Evolutionary conservation across 2,329 filamentous ascomycete species (phyloP).

Genomic region (Blastomyces percursus): DNA sequence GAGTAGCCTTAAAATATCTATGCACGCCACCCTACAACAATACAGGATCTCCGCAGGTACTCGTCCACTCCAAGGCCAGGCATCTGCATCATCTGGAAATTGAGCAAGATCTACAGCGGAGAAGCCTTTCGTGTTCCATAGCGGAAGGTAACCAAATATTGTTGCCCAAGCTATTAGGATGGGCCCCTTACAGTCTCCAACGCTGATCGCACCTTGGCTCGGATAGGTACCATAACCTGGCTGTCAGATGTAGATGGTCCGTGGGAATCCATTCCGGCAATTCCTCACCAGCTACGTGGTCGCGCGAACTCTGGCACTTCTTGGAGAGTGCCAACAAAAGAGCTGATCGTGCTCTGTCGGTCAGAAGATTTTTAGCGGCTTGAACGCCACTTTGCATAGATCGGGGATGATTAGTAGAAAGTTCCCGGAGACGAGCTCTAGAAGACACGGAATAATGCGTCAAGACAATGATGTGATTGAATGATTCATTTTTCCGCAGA

Average conservation of each 20-base stretch:
- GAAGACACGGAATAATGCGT: neutral
- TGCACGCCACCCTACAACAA: neutral
- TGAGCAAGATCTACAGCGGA: neutral
- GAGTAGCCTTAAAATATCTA: neutral
- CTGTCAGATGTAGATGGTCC: neutral
- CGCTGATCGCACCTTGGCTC: neutral
- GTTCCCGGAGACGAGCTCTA: neutral
- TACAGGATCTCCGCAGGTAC: neutral
- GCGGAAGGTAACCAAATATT: neutral
- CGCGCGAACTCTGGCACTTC: neutral
- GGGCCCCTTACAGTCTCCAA: too few species aligned
- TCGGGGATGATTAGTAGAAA: neutral
- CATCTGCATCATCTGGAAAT: neutral
- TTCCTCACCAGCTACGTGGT: neutral
- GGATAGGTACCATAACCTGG: neutral
- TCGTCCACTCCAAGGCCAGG: neutral
- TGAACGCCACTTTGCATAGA: neutral
- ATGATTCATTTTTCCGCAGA: neutral
- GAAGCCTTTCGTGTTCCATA: neutral
- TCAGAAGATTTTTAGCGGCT: neutral
- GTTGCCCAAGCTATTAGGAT: neutral
- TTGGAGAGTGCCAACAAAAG: neutral
- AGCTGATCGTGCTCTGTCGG: neutral
- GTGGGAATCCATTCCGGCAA: neutral
- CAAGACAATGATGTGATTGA: neutral